Evolutionary conservation across 495 filamentous ascomycete genomes (phyloP).

Genomic region (Apiosordaria backusii): DNA sequence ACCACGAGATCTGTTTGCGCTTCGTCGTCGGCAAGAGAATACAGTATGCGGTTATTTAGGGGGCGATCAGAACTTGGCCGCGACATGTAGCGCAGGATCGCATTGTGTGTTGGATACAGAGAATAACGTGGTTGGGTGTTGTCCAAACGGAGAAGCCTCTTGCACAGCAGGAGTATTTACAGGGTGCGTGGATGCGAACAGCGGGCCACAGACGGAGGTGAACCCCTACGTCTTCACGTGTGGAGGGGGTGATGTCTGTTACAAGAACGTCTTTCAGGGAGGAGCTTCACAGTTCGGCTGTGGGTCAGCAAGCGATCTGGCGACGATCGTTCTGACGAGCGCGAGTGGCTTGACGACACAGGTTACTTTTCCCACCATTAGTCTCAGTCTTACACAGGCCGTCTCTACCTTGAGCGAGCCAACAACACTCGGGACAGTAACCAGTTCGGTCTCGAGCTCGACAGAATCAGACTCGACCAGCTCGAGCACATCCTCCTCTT

Average conservation of each 20-base stretch:
- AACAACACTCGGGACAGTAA: conserved; percentile 34
- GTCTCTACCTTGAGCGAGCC: conserved; percentile 34
- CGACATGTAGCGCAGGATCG: conserved; percentile 47
- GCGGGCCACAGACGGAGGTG: conserved; percentile 43
- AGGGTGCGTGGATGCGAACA: conserved; percentile 47
- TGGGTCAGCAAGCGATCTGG: conserved; percentile 42
- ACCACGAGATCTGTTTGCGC: conserved; percentile 33
- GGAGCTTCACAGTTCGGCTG: conserved; percentile 49
- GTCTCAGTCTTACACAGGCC: conserved; percentile 32
- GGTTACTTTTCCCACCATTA: conserved; percentile 30
- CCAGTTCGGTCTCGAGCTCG: conserved; percentile 12
- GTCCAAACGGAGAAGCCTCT: conserved; percentile 41
- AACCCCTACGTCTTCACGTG: conserved; percentile 51
- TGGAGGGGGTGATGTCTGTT: conserved; percentile 42
- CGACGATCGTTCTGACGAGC: conserved; percentile 40
- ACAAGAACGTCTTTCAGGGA: conserved; percentile 46
- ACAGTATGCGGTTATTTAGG: conserved; percentile 49
- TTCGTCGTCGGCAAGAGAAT: conserved; percentile 40
- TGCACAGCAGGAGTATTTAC: conserved; percentile 50
- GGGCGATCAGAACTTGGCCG: conserved; percentile 41
- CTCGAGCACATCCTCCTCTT: conserved; percentile 17
- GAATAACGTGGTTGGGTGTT: conserved; percentile 47
- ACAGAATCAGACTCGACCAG: conserved; percentile 10
- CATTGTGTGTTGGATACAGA: conserved; percentile 47
- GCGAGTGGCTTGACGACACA: conserved; percentile 33